Base-by-base conservation (phyloP, 768 basidiomycete species). In the Lactarius evosmus region DNA sequence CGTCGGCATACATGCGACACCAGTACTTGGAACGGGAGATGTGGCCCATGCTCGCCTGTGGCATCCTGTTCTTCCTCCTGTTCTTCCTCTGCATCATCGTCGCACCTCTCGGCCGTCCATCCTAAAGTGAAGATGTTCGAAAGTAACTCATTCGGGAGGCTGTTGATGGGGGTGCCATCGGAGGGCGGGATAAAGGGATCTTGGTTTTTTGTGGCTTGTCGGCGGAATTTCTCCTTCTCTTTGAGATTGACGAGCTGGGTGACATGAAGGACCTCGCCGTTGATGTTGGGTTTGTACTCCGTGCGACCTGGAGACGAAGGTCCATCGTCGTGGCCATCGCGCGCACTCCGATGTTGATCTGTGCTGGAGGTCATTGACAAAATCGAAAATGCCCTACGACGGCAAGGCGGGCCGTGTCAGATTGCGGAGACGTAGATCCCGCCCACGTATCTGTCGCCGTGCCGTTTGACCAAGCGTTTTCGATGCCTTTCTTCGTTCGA, bases 1-100 rank as follows among this genome's bases (percentile, higher is more conserved):
- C 79, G 82, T 29, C 69, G 74, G 71, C 86, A 88, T 11, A 87
- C 81, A 67, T 86, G 86, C 19, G 85, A 86, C 16, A 80, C 83
- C 67, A 85, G 74, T 32, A 85, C 74, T 66, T 81, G 79, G 70
- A 85, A 86, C 2, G 76, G 62, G 36, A 73, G 74, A 51, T 51
- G 51, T 52, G 40, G 53, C 41, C 40, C 50, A 0, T n/a, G n/a
- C 51, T 57, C 56, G 22, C 40, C 57, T 40, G 41, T 58, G 12
- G 71, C 67, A 11, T 53, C 56, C 11, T 71, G 70, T 1, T 70
- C 70, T 0, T 58, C 41, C 7, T 32, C 36, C 5, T 70, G 66
- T 19, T 69, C 72, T 30, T 61, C 60, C 0, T 58, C 69, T 9
- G 62, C 69, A 12, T 72, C 71, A 8, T 73, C 69, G 49, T 71